These are phyloP conservation scores for Lizonia empirigonia DNA, from an alignment of 2,329 filamentous ascomycete species.

Conservation along the genomic window DNA sequence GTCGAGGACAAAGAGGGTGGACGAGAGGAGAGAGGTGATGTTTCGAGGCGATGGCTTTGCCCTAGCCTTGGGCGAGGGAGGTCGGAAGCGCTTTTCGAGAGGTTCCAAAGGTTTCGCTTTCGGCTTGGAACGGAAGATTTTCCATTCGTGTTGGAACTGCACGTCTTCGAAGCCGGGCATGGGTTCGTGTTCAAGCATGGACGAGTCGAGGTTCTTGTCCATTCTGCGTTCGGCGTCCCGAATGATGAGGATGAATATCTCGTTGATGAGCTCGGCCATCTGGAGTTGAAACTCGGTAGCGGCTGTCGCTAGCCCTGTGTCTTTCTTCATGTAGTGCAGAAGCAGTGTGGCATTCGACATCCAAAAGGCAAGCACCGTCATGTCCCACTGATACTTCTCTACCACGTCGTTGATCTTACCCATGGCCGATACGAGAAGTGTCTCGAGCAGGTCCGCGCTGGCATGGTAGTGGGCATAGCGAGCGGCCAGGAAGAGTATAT, in stretches of 20 bases:
- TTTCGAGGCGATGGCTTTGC: constrained; percentile 93
- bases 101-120: constrained; percentile 86
- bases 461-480: constrained; percentile 97
- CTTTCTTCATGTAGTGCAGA: constrained; percentile 97
- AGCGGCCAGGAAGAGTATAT: constrained; percentile 94
- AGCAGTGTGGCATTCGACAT: constrained; percentile 94
- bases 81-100: constrained; percentile 85
- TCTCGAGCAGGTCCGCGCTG: constrained; percentile 79
- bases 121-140: constrained; percentile 88
- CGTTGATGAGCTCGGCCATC: constrained; percentile 91
- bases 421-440: constrained; percentile 83
- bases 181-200: constrained; percentile 97
- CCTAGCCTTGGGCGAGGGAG: constrained; percentile 89
- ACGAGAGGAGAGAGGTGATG: constrained; percentile 92
- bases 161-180: constrained; percentile 98
- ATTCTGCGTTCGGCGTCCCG: constrained; percentile 93
- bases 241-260: constrained; percentile 98
- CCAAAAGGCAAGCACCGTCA: constrained; percentile 99
- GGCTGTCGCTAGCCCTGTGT: constrained; percentile 76
- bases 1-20: constrained; percentile 94
- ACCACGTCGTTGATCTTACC: constrained; percentile 97
- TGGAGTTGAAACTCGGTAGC: constrained; percentile 92
- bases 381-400: constrained; percentile 97
- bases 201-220: constrained; percentile 90
- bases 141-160: constrained; percentile 98